Evolutionary conservation across 345 rosid genomes (phyloP), one percentile per base, ranked within the genome.

Genomic region (Limnanthes douglasii): DNA sequence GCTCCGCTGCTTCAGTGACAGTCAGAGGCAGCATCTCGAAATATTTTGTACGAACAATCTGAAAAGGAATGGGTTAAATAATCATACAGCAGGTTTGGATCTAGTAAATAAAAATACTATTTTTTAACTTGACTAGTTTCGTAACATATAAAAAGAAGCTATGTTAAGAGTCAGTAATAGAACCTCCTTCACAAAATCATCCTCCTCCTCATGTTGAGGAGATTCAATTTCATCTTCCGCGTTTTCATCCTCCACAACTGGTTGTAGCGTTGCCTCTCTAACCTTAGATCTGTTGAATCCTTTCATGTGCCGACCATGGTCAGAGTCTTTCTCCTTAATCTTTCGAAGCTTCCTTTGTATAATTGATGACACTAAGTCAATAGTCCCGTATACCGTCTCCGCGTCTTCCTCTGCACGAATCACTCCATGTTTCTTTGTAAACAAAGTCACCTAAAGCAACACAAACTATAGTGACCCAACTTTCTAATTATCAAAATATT

Each of bases 21-120:
- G 90, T 79, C 69, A 88, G 49, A 4, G 97, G 95, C 21, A 90
- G 90, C 93, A 88, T 76, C 23, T 88, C 95, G 52, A 88, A 83
- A 57, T 68, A 68, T 39, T 83, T 88, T 1, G 83, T 79, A 22
- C 97, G 90, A 25, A 88, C 78, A 52, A 88, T 63, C 97, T 83
- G 68, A 20, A 18, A 41, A 41, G 39, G 3, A n/a, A n/a, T n/a
- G n/a, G n/a, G n/a, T n/a, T n/a, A n/a, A n/a, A n/a, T n/a, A n/a
- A n/a, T n/a, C n/a, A n/a, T n/a, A n/a, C n/a, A n/a, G n/a, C n/a
- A n/a, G n/a, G n/a, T n/a, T n/a, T n/a, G n/a, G n/a, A n/a, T n/a
- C n/a, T n/a, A n/a, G n/a, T n/a, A n/a, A n/a, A n/a, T n/a, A n/a
- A n/a, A n/a, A n/a, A n/a, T n/a, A n/a, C n/a, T n/a, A n/a, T n/a